Evolutionary conservation across 2,329 filamentous ascomycete genomes (phyloP).

Genomic region (Penicillium paneum): DNA sequence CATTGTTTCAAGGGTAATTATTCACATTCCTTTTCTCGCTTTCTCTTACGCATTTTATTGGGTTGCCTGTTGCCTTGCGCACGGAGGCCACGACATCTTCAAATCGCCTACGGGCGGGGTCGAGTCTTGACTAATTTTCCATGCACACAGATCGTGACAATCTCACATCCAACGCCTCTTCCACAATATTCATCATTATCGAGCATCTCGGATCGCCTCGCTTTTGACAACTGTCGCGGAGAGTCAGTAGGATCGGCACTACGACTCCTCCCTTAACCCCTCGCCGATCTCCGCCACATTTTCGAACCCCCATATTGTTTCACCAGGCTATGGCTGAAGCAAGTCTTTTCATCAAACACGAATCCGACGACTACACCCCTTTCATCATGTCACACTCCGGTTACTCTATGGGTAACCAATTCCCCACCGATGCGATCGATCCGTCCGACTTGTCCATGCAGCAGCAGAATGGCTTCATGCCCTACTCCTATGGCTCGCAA

Average conservation of each 20-base stretch:
- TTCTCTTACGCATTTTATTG: conserved; percentile 7
- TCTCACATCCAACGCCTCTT: not conserved
- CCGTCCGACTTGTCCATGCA: conserved; percentile 79
- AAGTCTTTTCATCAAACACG: conserved; percentile 65
- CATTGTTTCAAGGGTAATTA: conserved; percentile 9
- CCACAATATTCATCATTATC: not conserved
- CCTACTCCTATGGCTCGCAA: conserved; percentile 59
- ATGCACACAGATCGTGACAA: not conserved
- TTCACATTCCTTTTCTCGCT: conserved; percentile 3
- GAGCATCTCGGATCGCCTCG: not conserved
- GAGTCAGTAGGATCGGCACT: conserved; percentile 8
- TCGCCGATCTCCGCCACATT: conserved; percentile 9
- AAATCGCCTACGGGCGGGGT: conserved; percentile 8
- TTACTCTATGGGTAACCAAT: conserved; percentile 54
- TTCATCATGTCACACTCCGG: conserved; percentile 51
- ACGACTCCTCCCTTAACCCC: conserved; percentile 8
- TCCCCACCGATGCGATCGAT: conserved; percentile 66
- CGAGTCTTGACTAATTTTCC: conserved; percentile 4
- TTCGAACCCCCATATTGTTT: not conserved
- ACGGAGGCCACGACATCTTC: conserved; percentile 7
- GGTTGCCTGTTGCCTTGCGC: conserved; percentile 13
- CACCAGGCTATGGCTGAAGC: conserved; percentile 51
- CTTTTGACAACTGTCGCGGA: not conserved
- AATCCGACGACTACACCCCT: conserved; percentile 60
- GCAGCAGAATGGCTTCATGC: conserved; percentile 49